Evolutionary conservation across 2,329 filamentous ascomycete genomes (phyloP).

Genomic region (Pseudonectria buxi): DNA sequence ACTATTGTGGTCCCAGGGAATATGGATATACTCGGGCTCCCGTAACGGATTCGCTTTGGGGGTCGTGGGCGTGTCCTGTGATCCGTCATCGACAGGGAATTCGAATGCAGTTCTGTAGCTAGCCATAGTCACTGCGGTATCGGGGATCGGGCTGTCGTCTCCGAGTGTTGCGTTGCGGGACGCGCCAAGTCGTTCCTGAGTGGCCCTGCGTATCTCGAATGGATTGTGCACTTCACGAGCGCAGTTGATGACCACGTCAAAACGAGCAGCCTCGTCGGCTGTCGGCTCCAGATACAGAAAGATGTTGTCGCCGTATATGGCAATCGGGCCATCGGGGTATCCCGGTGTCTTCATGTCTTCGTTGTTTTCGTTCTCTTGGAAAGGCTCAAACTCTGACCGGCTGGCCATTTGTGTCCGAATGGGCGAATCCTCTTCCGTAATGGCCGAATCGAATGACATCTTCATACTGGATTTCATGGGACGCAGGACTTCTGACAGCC

Average conservation of each 20-base stretch:
- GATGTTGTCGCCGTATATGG: constrained; percentile 72
- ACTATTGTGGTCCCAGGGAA: constrained; percentile 84
- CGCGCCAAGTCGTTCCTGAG: constrained; percentile 22
- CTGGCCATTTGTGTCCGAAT: constrained; percentile 58
- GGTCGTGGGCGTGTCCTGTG: constrained; percentile 43
- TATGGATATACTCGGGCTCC: constrained; percentile 76
- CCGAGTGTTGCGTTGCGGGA: constrained; percentile 23
- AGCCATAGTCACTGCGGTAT: constrained; percentile 51
- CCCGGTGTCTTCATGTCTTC: constrained; percentile 76
- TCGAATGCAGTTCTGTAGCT: constrained; percentile 58
- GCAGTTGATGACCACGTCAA: constrained; percentile 80
- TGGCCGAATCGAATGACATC: constrained; percentile 34
- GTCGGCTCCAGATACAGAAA: constrained; percentile 77
- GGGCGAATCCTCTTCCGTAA: constrained; percentile 50
- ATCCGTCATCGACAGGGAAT: constrained; percentile 32
- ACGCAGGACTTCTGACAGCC: constrained; percentile 51
- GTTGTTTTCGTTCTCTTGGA: constrained; percentile 62
- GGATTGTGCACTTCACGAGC: constrained; percentile 76
- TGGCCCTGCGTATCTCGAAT: constrained; percentile 39
- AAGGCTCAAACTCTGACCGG: constrained; percentile 48
- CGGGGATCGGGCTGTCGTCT: constrained; percentile 38
- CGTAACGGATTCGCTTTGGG: constrained; percentile 46
- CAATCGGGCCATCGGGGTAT: constrained; percentile 75
- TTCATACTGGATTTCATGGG: constrained; percentile 40
- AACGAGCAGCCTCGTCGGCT: constrained; percentile 66